Evolutionary conservation across 2,329 filamentous ascomycete species (phyloP), one percentile per base, ranked within the genome.

Genomic region (Zarea fungicola): DNA sequence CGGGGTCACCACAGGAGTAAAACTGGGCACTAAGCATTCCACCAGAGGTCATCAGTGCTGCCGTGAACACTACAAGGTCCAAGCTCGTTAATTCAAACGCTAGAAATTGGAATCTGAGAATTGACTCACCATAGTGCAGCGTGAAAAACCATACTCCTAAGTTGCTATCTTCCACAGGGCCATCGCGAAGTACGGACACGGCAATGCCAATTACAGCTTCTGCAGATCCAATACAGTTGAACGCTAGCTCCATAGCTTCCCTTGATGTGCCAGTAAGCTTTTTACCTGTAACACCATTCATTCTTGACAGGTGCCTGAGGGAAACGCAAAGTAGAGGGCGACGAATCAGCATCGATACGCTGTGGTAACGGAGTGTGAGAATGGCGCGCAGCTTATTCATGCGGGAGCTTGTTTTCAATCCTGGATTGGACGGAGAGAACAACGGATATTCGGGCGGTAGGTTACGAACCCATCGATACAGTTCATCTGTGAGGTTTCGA

Each of bases 351-450:
- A 67, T 56, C 11, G 57, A 60, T 10, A 66, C 44, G 42, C 63
- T 67, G 32, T 63, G 62, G 39, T 65, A 62, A 13, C 65, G 49
- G 2, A 66, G 43, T 0, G 63, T 60, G 4, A 65, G 58, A 4
- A 78, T 69, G 7, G 75, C 60, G 3, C 65, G 62, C 32, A 74
- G 67, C 6, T 57, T 63, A 53, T 55, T 66, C 51, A 50, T 56
- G 22, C 54, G 49, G 5, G 51, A 40, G 35, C 54, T 55, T 10
- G 51, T 44, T 22, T 25, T 42, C 22, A 25, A 54, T 37, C 45
- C 54, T 43, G 40, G 52, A 58, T 44, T 4, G 54, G 51, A 14
- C 58, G 54, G 3, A 68, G 59, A 4, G 39, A 45, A n/a, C n/a
- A n/a, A n/a, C n/a, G n/a, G n/a, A 11, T 67, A 54, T 1, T 56